Evolutionary conservation across 352 stramenopile genomes (phyloP).

Genomic region (Phytophthora fragariaefolia): DNA sequence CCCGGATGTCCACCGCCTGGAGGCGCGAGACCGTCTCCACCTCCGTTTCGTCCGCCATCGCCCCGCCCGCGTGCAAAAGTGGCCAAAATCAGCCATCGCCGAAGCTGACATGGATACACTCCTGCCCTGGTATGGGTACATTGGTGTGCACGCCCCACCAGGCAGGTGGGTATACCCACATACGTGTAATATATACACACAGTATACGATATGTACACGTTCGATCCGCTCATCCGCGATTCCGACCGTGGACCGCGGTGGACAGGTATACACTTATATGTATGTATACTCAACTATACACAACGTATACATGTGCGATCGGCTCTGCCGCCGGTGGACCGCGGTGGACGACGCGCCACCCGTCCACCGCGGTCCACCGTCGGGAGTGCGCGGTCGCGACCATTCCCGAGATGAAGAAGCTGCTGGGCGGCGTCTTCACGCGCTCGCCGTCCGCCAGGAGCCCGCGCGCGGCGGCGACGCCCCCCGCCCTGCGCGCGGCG

Average conservation of each 20-base stretch:
- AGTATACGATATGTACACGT: too few species aligned
- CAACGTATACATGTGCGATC: too few species aligned
- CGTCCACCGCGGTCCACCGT: background rate
- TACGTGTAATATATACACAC: too few species aligned
- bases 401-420: slow-evolving; percentile 66
- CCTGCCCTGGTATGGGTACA: slow-evolving; percentile 1
- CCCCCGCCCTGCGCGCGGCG: background rate
- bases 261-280: too few species aligned
- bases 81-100: background rate
- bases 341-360: too few species aligned
- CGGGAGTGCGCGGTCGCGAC: slow-evolving; percentile 1
- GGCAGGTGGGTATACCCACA: too few species aligned
- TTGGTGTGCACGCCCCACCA: too few species aligned
- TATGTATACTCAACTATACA: too few species aligned
- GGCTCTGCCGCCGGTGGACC: too few species aligned
- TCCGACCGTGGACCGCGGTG: too few species aligned
- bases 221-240: too few species aligned
- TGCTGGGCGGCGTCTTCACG: slow-evolving; percentile 66
- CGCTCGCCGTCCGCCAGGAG: slow-evolving; percentile 34
- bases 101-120: slow-evolving; percentile 13
- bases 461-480: slow-evolving; percentile 4
- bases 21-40: slow-evolving; percentile 63
- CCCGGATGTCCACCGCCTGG: slow-evolving; percentile 53
- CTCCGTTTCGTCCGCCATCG: slow-evolving; percentile 59
- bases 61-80: too few species aligned